Conservation (phyloP, 208 protist genomes). For the Leishmania gerbilli region DNA sequence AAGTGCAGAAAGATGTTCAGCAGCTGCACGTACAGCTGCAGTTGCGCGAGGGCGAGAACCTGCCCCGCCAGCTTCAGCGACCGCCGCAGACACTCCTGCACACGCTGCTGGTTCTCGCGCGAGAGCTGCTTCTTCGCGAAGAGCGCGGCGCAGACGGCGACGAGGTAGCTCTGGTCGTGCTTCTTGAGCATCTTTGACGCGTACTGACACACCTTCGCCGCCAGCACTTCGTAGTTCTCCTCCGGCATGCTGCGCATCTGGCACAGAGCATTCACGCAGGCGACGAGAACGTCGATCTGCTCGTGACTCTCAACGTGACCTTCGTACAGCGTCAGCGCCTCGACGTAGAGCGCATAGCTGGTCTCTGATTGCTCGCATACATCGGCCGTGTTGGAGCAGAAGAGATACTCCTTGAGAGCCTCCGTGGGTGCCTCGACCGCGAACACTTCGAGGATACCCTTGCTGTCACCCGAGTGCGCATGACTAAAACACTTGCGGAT, state of each 20-base stretch:
- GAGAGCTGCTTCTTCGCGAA: conserved; percentile 84
- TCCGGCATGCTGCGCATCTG: conserved; percentile 52
- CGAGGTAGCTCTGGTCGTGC: conserved; percentile 88
- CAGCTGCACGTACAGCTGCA: conserved; percentile 95
- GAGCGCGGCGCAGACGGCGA: conserved; percentile 83
- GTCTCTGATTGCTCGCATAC: conserved; percentile 69
- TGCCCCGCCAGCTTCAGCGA: conserved; percentile 92
- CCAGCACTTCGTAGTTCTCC: conserved; percentile 94
- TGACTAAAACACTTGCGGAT: conserved; percentile 49
- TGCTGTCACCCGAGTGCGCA: conserved; percentile 73
- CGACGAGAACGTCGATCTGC: conserved; percentile 82
- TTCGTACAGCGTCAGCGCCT: conserved; percentile 96
- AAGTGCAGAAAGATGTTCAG: conserved; percentile 95
- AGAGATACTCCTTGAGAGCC: conserved; percentile 89
- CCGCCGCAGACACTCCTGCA: conserved; percentile 93
- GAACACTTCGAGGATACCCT: conserved; percentile 75
- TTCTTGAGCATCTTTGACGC: conserved; percentile 91
- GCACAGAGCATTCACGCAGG: conserved; percentile 74
- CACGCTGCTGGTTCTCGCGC: conserved; percentile 70
- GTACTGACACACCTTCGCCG: conserved; percentile 90
- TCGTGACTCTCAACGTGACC: conserved; percentile 73
- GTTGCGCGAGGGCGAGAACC: conserved; percentile 69
- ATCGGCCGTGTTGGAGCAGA: conserved; percentile 81
- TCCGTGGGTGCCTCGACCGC: conserved; percentile 41
- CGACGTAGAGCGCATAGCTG: conserved; percentile 89